phyloP scores from a whole-genome alignment of 139 green algal genomes.

The Chlamydomonas applanata region DNA sequence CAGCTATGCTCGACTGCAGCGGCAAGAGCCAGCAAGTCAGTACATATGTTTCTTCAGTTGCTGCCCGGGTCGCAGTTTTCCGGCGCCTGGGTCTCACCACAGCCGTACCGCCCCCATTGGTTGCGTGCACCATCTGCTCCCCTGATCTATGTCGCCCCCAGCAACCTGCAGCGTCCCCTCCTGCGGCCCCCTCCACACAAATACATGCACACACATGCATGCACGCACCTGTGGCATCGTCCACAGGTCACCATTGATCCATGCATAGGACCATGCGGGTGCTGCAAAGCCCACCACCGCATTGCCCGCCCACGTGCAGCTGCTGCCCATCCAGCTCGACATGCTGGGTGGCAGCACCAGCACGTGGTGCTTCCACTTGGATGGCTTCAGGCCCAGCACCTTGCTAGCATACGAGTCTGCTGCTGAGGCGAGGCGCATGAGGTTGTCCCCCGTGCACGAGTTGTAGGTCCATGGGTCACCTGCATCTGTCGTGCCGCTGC shows the following conservation, averaged over 20 bases:
- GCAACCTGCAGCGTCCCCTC: too few species aligned
- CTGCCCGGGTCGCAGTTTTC: too few species aligned
- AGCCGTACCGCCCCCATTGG: too few species aligned
- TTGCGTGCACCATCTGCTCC: too few species aligned
- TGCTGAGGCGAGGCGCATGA: not conserved
- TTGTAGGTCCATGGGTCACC: not conserved
- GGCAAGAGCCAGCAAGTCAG: too few species aligned
- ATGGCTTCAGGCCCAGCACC: not conserved
- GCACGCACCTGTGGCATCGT: slow-evolving; percentile 20
- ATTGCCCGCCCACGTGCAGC: slow-evolving; percentile 24
- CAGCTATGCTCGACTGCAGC: too few species aligned
- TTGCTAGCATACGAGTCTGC: not conserved
- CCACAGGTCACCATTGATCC: slow-evolving; percentile 32
- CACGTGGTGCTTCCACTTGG: slow-evolving; percentile 24
- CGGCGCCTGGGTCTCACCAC: too few species aligned
- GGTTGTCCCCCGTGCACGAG: not conserved
- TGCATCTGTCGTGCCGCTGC: not conserved
- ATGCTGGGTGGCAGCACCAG: slow-evolving; percentile 27
- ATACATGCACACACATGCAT: not conserved
- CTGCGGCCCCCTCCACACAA: too few species aligned
- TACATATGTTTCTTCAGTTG: too few species aligned
- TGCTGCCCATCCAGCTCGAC: slow-evolving; percentile 8
- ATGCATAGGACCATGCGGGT: slow-evolving; percentile 19
- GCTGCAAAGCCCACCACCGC: slow-evolving; percentile 22
- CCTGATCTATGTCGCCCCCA: too few species aligned